Base-by-base conservation (phyloP, 148 eudicot genomes). In the Polygonum aviculare region DNA sequence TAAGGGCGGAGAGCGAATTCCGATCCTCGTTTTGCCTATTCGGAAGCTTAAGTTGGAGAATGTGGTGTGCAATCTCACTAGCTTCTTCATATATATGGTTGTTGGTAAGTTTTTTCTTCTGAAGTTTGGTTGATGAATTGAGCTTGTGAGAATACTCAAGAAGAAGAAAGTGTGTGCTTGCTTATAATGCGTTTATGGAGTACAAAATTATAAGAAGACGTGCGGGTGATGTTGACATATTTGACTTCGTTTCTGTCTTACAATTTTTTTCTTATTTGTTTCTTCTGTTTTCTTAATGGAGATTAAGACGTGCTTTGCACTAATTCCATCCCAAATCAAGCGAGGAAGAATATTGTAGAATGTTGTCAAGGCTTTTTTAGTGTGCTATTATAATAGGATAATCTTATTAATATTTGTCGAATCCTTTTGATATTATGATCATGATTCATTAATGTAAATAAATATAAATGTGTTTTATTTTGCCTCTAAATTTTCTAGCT, bases 1-100 rank as follows among this genome's bases (percentile, higher is more conserved):
- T 35, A 79, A 78, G 2, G 82, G 71, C 1, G 89, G 93, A 5
- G 90, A 80, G 38, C 81, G 85, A 31, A 73, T 88, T 54, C 85
- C 81, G 44, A 82, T 75, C 45, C 81, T 82, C 48, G 73, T 78
- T 74, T 78, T 82, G 59, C 82, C 82, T 21, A 81, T n/a, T 50
- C 76, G 84, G 79, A 72, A 77, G 77, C 87, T 88, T 72, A 84
- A 80, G 18, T 85, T 83, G 1, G 87, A 65, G 47, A 86, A 19
- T 45, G 52, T 78, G 78, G 78, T 69, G 70, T 45, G 76, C 38
- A 78, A 52, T 69, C 73, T 80, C 14, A 77, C 77, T 78, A 85
- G 60, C 70, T 12, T 72, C 54, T 45, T 75, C 74, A 72, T 74
- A 62, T 21, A 12, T 26, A 5, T 19, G 2, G 19, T 19, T 57